These are phyloP conservation scores for Penicillium robsamsonii DNA, from an alignment of 495 filamentous ascomycete species.

Conservation along the genomic window DNA sequence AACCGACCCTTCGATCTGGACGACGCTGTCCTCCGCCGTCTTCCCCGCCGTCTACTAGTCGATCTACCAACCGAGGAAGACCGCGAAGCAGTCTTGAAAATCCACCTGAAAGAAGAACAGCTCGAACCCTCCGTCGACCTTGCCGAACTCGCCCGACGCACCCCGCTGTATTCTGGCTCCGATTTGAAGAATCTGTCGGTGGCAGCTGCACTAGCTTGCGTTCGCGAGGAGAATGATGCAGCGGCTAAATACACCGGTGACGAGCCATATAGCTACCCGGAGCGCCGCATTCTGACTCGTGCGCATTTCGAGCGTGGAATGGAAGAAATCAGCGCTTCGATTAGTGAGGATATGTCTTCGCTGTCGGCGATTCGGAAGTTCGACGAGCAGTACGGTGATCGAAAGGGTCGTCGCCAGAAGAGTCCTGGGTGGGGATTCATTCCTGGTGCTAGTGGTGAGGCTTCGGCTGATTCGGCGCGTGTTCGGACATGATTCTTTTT, in stretches of 20 bases:
- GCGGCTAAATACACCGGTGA: constrained; percentile 51
- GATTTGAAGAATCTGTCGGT: constrained; percentile 94
- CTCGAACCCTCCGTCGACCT: constrained; percentile 70
- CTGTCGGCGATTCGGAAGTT: constrained; percentile 88
- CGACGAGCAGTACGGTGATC: constrained; percentile 92
- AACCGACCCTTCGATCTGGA: constrained; percentile 95
- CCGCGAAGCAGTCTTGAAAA: constrained; percentile 72
- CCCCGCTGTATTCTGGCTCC: constrained; percentile 92
- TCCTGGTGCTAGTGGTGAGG: constrained; percentile 25
- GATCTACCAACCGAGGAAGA: constrained; percentile 81
- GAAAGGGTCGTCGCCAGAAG: constrained; percentile 69
- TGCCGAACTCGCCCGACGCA: constrained; percentile 65
- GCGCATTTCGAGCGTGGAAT: constrained; percentile 82
- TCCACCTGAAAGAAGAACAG: constrained; percentile 78
- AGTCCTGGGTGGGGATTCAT: constrained; percentile 45
- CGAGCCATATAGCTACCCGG: constrained; percentile 58
- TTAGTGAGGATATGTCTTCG: constrained; percentile 90
- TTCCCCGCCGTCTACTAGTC: constrained; percentile 81
- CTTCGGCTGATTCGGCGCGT: constrained; percentile 34
- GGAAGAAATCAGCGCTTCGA: constrained; percentile 86
- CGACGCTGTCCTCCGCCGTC: constrained; percentile 80
- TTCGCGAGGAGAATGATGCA: constrained; percentile 75
- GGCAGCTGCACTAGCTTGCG: constrained; percentile 83
- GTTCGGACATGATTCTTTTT: constrained; percentile 37
- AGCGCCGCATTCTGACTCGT: constrained; percentile 60